A percentile compares a stretch with the other conserved stretches of the same genome.
These are phyloP conservation scores for Sporormia fimetaria DNA, from an alignment of 495 filamentous ascomycete species.

Conservation along the genomic window DNA sequence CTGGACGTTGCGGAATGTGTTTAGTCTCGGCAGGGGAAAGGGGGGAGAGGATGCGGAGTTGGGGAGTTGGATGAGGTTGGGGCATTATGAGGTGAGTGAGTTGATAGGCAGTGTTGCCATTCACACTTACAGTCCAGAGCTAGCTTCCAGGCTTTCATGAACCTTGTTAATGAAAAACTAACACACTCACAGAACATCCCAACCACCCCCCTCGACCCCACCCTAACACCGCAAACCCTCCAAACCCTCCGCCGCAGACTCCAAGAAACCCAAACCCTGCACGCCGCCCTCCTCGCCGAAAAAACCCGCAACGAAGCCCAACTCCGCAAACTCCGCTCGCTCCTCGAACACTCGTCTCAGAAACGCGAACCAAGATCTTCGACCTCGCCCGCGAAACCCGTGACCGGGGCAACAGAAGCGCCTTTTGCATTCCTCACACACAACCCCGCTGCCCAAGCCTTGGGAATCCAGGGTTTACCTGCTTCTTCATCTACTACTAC, in stretches of 20 bases:
- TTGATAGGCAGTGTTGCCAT: neutral
- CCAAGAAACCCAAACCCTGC: slow-evolving; percentile 69
- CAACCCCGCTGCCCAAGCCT: slow-evolving; percentile 35
- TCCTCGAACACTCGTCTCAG: slow-evolving; percentile 36
- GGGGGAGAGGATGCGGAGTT: slow-evolving; percentile 61
- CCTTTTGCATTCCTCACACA: slow-evolving; percentile 44
- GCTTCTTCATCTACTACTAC: slow-evolving; percentile 9
- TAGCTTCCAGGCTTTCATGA: neutral
- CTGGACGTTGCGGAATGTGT: slow-evolving; percentile 77
- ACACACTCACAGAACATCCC: slow-evolving; percentile 14
- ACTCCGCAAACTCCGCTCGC: slow-evolving; percentile 50
- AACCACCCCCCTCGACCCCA: slow-evolving; percentile 14
- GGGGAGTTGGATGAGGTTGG: slow-evolving; percentile 63
- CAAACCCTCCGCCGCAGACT: slow-evolving; percentile 61
- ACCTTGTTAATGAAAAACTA: neutral
- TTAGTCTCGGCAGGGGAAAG: slow-evolving; percentile 73
- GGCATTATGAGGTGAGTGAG: slow-evolving; percentile 63
- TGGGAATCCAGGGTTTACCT: slow-evolving; percentile 33
- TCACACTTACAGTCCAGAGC: neutral
- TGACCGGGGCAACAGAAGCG: slow-evolving; percentile 17
- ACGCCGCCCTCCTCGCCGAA: slow-evolving; percentile 62
- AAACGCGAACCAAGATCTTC: slow-evolving; percentile 22
- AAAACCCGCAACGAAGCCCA: slow-evolving; percentile 62
- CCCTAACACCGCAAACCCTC: slow-evolving; percentile 49
- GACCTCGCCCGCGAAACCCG: slow-evolving; percentile 5